Evolutionary conservation across 75 land plant genomes (phyloP).

Genomic region (Azolla pinnata): DNA sequence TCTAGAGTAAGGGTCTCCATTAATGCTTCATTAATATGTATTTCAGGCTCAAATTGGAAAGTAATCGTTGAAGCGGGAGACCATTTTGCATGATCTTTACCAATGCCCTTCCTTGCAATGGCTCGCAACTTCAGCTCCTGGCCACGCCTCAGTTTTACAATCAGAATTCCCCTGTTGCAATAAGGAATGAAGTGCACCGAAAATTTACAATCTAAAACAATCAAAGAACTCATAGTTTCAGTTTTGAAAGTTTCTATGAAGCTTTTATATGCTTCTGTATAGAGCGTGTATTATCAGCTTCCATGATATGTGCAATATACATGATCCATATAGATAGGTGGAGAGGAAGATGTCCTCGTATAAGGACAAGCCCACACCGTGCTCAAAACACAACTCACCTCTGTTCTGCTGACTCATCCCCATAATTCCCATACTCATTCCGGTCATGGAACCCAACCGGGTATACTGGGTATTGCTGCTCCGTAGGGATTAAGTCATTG

Average conservation of each 20-base stretch:
- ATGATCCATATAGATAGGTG: neutral
- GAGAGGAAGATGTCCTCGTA: neutral
- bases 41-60: constrained; percentile 91
- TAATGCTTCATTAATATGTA: constrained; percentile 84
- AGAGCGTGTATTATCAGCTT: no score
- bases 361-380: neutral
- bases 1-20: constrained; percentile 79
- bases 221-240: neutral
- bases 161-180: constrained; percentile 86
- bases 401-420: constrained; percentile 29
- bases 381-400: constrained; percentile 36
- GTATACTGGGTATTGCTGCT: constrained; percentile 61
- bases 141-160: constrained; percentile 88
- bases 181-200: no score
- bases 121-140: constrained; percentile 90
- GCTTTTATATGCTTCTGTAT: no score
- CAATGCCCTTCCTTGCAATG: constrained; percentile 94
- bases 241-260: no score
- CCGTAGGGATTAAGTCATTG: constrained; percentile 51
- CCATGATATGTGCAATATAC: no score
- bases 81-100: constrained; percentile 98
- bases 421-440: constrained; percentile 28
- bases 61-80: constrained; percentile 98
- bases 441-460: constrained; percentile 15
- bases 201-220: no score